phyloP scores from a whole-genome alignment of 495 filamentous ascomycete genomes.

The Massariosphaeria phaeospora region DNA sequence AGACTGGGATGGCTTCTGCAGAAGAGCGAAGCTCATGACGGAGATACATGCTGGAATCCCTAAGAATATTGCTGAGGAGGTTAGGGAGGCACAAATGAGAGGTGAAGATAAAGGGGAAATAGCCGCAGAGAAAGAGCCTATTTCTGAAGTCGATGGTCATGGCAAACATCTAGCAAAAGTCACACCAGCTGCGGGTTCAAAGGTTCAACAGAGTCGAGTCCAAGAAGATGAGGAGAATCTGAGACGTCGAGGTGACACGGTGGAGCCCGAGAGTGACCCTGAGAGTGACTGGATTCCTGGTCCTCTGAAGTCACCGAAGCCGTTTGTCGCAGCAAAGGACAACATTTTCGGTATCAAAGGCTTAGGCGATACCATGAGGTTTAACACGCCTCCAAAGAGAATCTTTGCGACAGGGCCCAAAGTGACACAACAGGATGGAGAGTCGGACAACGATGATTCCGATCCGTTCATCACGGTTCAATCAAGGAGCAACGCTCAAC shows the following conservation, averaged over 20 bases:
- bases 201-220: background rate
- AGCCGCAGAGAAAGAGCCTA: conserved; percentile 7
- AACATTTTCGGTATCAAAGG: conserved; percentile 32
- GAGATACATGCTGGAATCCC: conserved; percentile 61
- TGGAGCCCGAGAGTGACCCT: conserved; percentile 24
- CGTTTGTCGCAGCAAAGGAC: conserved; percentile 3
- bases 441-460: conserved; percentile 7
- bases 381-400: conserved; percentile 15
- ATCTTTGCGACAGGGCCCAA: background rate
- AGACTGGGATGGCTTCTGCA: conserved; percentile 56
- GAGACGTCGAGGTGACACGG: conserved; percentile 6
- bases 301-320: conserved; percentile 10
- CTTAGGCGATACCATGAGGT: conserved; percentile 14
- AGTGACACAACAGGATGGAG: background rate
- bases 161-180: conserved; percentile 1
- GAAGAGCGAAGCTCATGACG: conserved; percentile 62
- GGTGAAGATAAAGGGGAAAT: conserved; percentile 50
- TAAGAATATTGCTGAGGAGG: conserved; percentile 36
- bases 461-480: conserved; percentile 23
- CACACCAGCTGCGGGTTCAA: background rate
- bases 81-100: conserved; percentile 53
- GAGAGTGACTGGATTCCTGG: conserved; percentile 34
- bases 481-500: background rate
- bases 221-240: conserved; percentile 31
- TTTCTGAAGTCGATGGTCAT: conserved; percentile 12